Conservation (phyloP, 2,329 filamentous ascomycete genomes). For the Coniosporium tulheliwenetii region DNA sequence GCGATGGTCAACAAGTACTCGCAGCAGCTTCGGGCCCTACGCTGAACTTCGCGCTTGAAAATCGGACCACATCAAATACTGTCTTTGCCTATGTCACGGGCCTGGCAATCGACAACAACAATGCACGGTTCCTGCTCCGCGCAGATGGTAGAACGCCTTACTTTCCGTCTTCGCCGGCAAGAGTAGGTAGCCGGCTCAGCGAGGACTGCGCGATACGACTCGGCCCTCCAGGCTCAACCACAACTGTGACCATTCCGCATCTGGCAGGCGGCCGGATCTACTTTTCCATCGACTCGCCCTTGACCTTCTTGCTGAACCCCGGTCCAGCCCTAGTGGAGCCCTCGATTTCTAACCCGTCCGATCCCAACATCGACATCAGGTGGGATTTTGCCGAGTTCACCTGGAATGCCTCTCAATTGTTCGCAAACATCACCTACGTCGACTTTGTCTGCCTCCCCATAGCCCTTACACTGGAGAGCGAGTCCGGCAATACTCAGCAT, state of each 20-base stretch:
- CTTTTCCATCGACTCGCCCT: conserved; percentile 14
- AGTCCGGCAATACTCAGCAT: conserved; percentile 19
- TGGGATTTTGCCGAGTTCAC: conserved; percentile 34
- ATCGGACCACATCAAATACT: conserved; percentile 15
- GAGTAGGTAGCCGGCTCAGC: conserved; percentile 14
- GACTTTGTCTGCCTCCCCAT: conserved; percentile 25
- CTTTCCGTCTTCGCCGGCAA: conserved; percentile 14
- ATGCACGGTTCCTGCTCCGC: conserved; percentile 16
- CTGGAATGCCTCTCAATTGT: conserved; percentile 29
- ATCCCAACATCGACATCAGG: conserved; percentile 27
- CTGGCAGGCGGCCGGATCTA: conserved; percentile 17
- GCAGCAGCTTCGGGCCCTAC: not conserved
- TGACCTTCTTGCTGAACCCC: conserved; percentile 43
- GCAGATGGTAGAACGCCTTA: conserved; percentile 18
- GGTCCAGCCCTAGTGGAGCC: conserved; percentile 56
- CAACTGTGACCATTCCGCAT: conserved; percentile 17
- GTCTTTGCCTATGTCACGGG: conserved; percentile 20
- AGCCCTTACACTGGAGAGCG: conserved; percentile 19
- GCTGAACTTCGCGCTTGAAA: conserved; percentile 17
- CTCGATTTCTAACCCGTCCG: conserved; percentile 35
- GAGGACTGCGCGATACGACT: conserved; percentile 21
- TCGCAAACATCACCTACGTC: conserved; percentile 27
- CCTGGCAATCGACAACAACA: conserved; percentile 17
- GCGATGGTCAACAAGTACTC: no score
- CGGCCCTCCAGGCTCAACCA: conserved; percentile 15